phyloP scores from a whole-genome alignment of 2,329 filamentous ascomycete genomes.

The Trichophyton verrucosum region DNA sequence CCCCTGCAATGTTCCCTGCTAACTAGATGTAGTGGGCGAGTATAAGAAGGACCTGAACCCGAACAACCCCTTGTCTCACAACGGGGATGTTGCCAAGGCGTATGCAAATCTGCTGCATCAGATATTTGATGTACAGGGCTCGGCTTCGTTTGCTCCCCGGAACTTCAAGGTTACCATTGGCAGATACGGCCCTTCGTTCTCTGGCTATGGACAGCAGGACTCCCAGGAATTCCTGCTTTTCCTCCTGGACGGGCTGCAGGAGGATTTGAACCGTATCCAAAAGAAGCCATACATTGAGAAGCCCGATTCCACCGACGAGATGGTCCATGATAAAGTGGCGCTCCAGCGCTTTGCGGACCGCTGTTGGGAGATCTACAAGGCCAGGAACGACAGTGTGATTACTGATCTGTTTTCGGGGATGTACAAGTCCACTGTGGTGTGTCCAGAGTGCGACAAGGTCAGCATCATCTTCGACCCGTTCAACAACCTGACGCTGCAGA shows the following conservation, averaged over 20 bases:
- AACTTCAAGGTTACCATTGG: conserved; percentile 76
- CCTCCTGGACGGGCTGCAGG: conserved; percentile 83
- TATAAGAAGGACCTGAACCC: conserved; percentile 73
- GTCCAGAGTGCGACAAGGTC: conserved; percentile 81
- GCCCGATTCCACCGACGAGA: conserved; percentile 93
- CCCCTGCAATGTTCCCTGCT: conserved; percentile 12
- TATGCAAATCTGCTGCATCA: conserved; percentile 66
- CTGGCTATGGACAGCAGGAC: conserved; percentile 91
- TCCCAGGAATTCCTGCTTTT: conserved; percentile 96
- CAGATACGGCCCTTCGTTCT: conserved; percentile 70
- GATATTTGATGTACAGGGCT: conserved; percentile 59
- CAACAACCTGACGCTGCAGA: conserved; percentile 80
- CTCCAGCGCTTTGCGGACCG: conserved; percentile 75
- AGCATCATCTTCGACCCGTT: conserved; percentile 99
- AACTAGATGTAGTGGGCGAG: conserved; percentile 38
- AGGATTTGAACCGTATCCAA: conserved; percentile 84
- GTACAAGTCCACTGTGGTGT: conserved; percentile 95
- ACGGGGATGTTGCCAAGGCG: conserved; percentile 71
- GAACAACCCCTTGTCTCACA: conserved; percentile 72
- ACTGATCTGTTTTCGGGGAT: conserved; percentile 93
- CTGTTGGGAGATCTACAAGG: conserved; percentile 84
- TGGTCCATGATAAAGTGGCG: conserved; percentile 68
- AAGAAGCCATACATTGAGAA: conserved; percentile 98
- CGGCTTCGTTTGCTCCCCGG: conserved; percentile 60
- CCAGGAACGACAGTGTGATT: conserved; percentile 86